Evolutionary conservation across 257 asterid genomes (phyloP).

Genomic region (Rubia yunnanensis): DNA sequence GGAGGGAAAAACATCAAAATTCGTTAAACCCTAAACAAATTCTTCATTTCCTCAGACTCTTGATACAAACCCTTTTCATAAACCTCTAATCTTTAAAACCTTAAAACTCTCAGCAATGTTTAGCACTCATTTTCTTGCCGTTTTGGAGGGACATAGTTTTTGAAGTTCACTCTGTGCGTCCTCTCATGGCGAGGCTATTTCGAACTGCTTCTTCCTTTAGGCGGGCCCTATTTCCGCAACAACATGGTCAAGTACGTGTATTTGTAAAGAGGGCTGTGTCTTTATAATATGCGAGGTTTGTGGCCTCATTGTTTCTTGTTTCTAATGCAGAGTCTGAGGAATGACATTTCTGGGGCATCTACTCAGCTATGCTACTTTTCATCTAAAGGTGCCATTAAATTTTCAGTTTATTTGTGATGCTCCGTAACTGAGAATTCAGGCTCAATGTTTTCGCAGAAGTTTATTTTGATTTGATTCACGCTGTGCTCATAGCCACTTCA

Average conservation of each 20-base stretch:
- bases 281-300: no score
- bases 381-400: slow-evolving; percentile 40
- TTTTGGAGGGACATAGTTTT: background rate
- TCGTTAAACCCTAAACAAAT: slow-evolving; percentile 39
- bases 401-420: background rate
- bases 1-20: slow-evolving; percentile 25
- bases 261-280: no score
- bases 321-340: slow-evolving; percentile 34
- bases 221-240: slow-evolving; percentile 28
- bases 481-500: background rate
- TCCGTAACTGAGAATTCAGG: background rate
- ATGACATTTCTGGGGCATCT: slow-evolving; percentile 35
- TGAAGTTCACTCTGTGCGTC: background rate
- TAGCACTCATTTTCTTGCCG: background rate
- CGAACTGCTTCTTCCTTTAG: slow-evolving; percentile 38
- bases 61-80: background rate
- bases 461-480: background rate
- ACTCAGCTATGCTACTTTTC: slow-evolving; percentile 41
- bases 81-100: background rate
- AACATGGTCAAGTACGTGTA: slow-evolving; percentile 14
- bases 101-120: background rate
- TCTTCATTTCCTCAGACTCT: background rate
- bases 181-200: slow-evolving; percentile 50
- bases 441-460: background rate
- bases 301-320: background rate